Base-by-base conservation (phyloP, 1,139 yeast genomes). In the Hyphopichia fennica region DNA sequence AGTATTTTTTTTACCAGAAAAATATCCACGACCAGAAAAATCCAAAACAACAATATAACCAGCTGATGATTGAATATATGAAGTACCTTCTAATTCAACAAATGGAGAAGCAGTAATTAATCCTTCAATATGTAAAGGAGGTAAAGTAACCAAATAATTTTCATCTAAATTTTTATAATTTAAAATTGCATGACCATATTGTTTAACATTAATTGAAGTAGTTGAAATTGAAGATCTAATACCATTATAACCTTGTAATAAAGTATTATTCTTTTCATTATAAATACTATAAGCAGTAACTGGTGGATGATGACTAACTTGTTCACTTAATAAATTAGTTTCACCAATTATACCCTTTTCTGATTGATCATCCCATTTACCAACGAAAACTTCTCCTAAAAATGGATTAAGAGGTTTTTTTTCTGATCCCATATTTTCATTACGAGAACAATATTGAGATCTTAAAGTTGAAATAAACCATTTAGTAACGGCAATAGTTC, bases 341-440 rank as follows among this genome's bases (percentile, higher is more conserved):
- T 85, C 91, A 27, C 95, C 95, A 11, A 77, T 63, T 20, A 55
- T 49, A n/a, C 59, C 58, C 29, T 73, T 77, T 23, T 64, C 60
- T 16, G 75, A 57, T 39, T 62, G 62, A 51, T 80, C 84, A 16
- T 69, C 72, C 95, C 96, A 89, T 58, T 84, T 82, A 40, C 96
- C 97, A 31, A 88, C 87, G 56, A 90, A 93, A 36, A 89, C 74
- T 66, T 91, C 98, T 42, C 98, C 98, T 53, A 93, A 71, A 57
- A 91, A 91, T 38, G 98, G 98, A 62, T 91, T 91, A 60, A 93
- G 73, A 4, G 97, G 98, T 66, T 93, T 93, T 79, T 93, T 93
- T 67, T 93, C 98, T 33, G 89, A 77, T 16, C 97, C 98, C 79
- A 87, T 79, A 45, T 83, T 77, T 68, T 91, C 97, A 62, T 84